Base-by-base conservation (phyloP, 768 basidiomycete genomes). In the Cantharellus anzutake region DNA sequence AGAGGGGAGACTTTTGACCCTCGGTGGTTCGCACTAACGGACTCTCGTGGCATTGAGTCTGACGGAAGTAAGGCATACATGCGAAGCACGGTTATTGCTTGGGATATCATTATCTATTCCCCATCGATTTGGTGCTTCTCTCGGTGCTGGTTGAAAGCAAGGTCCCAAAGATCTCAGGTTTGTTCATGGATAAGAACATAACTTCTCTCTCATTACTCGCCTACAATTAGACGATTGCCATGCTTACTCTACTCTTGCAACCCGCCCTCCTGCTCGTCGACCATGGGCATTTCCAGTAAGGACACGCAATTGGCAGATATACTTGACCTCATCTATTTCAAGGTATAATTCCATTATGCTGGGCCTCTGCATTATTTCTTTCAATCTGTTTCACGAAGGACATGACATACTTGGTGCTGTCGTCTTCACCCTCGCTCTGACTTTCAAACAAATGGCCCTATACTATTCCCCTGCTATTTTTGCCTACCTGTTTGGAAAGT, bases 361-460 rank as follows among this genome's bases (percentile, higher is more conserved):
- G 55, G 93, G 86, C 2, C 73, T 90, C 40, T 80, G 84, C 0
- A 67, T 90, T 37, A 71, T 84, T 35, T 74, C 87, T 0, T 68
- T 92, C 42, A 79, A 82, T 63, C 79, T 78, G 64, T 86, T 94
- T 51, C 79, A 82, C 1, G 68, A 66, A 2, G 84, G 79, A 2
- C 74, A 76, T 20, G 93, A 97, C 67, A 69, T 85, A 2, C 63
- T 82, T 0, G 94, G 86, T 3, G 86, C 89, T 3, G 67, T 87
- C 14, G 80, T 74, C 60, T 94, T 97, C 64, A 84, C 89, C 3
- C 72, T 82, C n/a, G 85, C 86, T 63, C 76, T 98, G 20, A 79
- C 84, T 2, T 93, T 94, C 75, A 96, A 96, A 70, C 93, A 97
- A 67, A 96, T 97, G 92, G 84, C 88, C 2, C 73, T 96, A 37